phyloP scores from a whole-genome alignment of 768 basidiomycete species.

The Hypsizygus marmoreus region DNA sequence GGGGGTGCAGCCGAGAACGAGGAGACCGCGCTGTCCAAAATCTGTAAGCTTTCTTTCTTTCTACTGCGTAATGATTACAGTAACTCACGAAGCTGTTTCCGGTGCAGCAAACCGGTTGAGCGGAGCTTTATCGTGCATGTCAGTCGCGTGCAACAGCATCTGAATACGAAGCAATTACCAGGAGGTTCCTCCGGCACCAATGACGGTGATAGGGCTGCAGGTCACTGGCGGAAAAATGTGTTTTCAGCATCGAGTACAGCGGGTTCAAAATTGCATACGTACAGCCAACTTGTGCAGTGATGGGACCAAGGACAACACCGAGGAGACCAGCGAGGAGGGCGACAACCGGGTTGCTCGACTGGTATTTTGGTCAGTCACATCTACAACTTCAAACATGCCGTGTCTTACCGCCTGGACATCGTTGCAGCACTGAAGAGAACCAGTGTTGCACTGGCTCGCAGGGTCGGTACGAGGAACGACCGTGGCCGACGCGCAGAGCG shows the following conservation, averaged over 20 bases:
- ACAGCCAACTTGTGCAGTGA: constrained; percentile 15
- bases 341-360: constrained; percentile 4
- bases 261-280: not conserved
- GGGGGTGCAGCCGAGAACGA: constrained; percentile 9
- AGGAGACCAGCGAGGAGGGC: constrained; percentile 10
- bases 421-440: constrained; percentile 10
- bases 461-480: constrained; percentile 7
- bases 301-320: constrained; percentile 10
- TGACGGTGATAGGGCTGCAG: constrained; percentile 14
- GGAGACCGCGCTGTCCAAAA: constrained; percentile 1
- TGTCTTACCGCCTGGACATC: constrained; percentile 2
- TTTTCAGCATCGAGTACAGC: too few species aligned
- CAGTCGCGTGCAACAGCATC: not conserved
- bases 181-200: constrained; percentile 2
- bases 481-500: constrained; percentile 16
- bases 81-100: constrained; percentile 8
- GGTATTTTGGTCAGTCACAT: not conserved
- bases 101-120: constrained; percentile 11
- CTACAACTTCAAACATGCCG: not conserved
- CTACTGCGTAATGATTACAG: not conserved
- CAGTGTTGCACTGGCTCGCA: constrained; percentile 11
- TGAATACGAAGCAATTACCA: constrained; percentile 2
- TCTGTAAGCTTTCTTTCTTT: not conserved
- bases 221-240: constrained; percentile 7
- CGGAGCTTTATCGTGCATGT: not conserved